A percentile compares a stretch with the other conserved stretches of the same genome.
These are phyloP conservation scores for Podospora comata DNA, from an alignment of 495 filamentous ascomycete genomes.

Conservation along the genomic window DNA sequence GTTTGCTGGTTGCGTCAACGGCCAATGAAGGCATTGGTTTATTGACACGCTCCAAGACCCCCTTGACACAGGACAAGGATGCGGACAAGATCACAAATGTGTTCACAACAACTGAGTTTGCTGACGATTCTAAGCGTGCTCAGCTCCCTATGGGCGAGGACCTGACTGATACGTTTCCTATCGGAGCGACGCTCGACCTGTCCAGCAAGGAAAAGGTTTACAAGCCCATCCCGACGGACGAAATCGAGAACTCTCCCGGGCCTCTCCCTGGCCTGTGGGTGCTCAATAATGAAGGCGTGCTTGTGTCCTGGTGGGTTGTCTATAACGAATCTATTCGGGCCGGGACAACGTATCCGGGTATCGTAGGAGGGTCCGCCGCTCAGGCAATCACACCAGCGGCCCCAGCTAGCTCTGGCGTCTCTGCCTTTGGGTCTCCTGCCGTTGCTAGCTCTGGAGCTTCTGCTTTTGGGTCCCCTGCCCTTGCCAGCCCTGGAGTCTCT, in stretches of 20 bases:
- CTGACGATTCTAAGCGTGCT: slow-evolving; percentile 74
- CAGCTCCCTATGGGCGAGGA: slow-evolving; percentile 65
- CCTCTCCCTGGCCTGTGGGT: slow-evolving; percentile 85
- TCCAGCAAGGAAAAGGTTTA: slow-evolving; percentile 74
- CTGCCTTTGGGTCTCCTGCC: slow-evolving; percentile 31
- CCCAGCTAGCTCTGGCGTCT: slow-evolving; percentile 24
- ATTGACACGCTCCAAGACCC: slow-evolving; percentile 64
- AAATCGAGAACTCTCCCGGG: slow-evolving; percentile 65
- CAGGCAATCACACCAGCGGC: slow-evolving; percentile 30
- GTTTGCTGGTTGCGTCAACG: slow-evolving; percentile 79
- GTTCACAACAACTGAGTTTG: slow-evolving; percentile 70
- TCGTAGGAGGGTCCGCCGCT: slow-evolving; percentile 43
- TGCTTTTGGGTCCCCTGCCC: slow-evolving; percentile 34
- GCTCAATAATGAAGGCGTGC: slow-evolving; percentile 83
- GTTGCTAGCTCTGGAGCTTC: slow-evolving; percentile 26
- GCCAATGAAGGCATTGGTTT: slow-evolving; percentile 72
- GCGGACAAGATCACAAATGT: slow-evolving; percentile 58
- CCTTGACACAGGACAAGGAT: slow-evolving; percentile 59
- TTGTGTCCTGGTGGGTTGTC: slow-evolving; percentile 85
- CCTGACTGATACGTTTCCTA: slow-evolving; percentile 66
- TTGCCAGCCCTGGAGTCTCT: slow-evolving; percentile 27
- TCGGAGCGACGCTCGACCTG: slow-evolving; percentile 80
- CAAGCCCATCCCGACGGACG: slow-evolving; percentile 73
- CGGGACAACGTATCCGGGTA: slow-evolving; percentile 66
- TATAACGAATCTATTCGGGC: slow-evolving; percentile 81